Conservation (phyloP, 495 filamentous ascomycete species). For the Neurospora terricola region DNA sequence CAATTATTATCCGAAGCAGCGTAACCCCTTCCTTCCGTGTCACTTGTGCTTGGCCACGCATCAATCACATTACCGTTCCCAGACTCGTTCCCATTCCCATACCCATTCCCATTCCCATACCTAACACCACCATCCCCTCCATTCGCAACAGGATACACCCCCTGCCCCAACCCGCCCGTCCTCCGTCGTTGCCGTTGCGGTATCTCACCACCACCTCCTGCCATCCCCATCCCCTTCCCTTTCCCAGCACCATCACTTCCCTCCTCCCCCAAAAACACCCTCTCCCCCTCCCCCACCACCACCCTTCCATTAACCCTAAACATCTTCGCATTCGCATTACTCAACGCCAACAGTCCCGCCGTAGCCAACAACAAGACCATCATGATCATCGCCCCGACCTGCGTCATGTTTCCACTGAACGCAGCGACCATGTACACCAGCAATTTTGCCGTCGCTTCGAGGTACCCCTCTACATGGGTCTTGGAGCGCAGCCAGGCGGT, state of each 20-base stretch:
- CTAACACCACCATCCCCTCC: not conserved
- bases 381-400: slow-evolving; percentile 38
- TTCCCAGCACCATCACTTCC: not conserved
- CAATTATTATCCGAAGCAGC: not conserved
- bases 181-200: not conserved
- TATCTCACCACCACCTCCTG: not conserved
- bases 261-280: not conserved
- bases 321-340: slow-evolving; percentile 36
- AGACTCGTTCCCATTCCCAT: not conserved
- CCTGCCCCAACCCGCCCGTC: not conserved
- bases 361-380: slow-evolving; percentile 39
- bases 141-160: not conserved
- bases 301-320: slow-evolving; percentile 30
- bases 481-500: slow-evolving; percentile 45
- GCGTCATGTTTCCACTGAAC: slow-evolving; percentile 42
- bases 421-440: slow-evolving; percentile 37
- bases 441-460: slow-evolving; percentile 14
- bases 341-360: slow-evolving; percentile 40
- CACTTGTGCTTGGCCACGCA: not conserved
- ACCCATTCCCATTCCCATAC: not conserved
- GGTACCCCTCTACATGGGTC: slow-evolving; percentile 38
- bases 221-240: not conserved
- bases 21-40: not conserved
- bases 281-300: not conserved
- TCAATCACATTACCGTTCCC: not conserved